Base-by-base conservation (phyloP, 2,329 filamentous ascomycete species). In the Nemania sp. region DNA sequence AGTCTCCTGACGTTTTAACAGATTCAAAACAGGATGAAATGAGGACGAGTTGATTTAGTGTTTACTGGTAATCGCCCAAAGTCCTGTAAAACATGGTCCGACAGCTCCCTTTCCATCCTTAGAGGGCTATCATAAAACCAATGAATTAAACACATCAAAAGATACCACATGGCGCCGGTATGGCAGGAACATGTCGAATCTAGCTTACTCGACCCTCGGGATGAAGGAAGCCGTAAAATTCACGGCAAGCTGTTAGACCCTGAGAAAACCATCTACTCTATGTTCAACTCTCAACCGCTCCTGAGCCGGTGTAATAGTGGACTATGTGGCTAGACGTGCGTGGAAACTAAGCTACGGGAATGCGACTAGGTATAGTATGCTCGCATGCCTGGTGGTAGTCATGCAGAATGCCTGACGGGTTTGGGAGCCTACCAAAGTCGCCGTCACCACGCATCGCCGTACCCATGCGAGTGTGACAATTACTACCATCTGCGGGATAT, bases 401-500 rank as follows among this genome's bases (percentile, higher is more conserved):
- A 60, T 64, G 60, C 55, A 52, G 61, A 41, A 35, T 61, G 51
- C 52, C 58, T 22, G 45, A 54, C 38, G 38, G 62, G 24, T 56
- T 35, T 35, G 45, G 62, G 45, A 61, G 52, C 27, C 57, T 66
- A 58, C 66, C 62, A 62, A 62, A 68, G 43, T 43, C 52, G 57
- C 66, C 56, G 57, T 58, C 62, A 65, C 62, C 27, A 57, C 55
- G 62, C 66, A 66, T 32, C 62, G 22, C 53, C 26, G 47, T 32
- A 68, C 52, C 62, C 66, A 62, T 58, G 62, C 47, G 55, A 53
- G 52, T n/a, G 66, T 68, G 57, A 68, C 66, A 68, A 66, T 68
- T 68, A 62, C 66, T 62, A 68, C 66, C 57, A n/a, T 58, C 62
- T 56, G 26, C 57, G 57, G 62, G 38, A 58, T 45, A 65, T 38